phyloP scores from a whole-genome alignment of 345 rosid species.

The Stellera chamaejasme region DNA sequence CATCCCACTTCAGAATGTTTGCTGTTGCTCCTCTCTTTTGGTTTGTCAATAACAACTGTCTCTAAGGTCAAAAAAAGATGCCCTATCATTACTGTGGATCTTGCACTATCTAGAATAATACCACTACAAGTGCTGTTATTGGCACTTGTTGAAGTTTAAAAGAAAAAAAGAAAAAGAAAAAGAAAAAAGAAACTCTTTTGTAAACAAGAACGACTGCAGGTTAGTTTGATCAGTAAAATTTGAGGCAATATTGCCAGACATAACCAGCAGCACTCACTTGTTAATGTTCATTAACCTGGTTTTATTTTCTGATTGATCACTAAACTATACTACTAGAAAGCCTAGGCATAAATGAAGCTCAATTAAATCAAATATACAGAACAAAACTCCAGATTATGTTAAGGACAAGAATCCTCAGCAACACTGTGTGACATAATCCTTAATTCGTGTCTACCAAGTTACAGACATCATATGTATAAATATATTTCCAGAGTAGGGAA shows the following conservation, averaged over 20 bases:
- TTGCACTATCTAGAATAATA: too few species aligned
- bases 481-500: neutral
- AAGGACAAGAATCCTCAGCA: neutral
- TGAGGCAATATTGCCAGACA: neutral
- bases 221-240: neutral
- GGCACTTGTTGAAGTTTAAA: too few species aligned
- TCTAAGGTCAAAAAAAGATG: too few species aligned
- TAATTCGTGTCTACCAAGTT: neutral
- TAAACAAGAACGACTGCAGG: neutral
- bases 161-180: too few species aligned
- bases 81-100: too few species aligned
- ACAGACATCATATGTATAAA: neutral
- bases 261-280: neutral
- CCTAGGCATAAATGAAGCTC: too few species aligned
- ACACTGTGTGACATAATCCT: slow-evolving; percentile 4
- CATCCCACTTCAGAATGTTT: too few species aligned
- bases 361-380: neutral
- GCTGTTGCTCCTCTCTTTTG: too few species aligned
- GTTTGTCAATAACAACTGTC: too few species aligned
- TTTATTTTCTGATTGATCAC: neutral
- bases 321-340: too few species aligned
- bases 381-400: neutral
- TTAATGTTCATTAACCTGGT: neutral
- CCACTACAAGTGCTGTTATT: too few species aligned
- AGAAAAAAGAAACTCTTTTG: too few species aligned